phyloP scores from a whole-genome alignment of 257 asterid genomes.

The Plectranthus barbatus region DNA sequence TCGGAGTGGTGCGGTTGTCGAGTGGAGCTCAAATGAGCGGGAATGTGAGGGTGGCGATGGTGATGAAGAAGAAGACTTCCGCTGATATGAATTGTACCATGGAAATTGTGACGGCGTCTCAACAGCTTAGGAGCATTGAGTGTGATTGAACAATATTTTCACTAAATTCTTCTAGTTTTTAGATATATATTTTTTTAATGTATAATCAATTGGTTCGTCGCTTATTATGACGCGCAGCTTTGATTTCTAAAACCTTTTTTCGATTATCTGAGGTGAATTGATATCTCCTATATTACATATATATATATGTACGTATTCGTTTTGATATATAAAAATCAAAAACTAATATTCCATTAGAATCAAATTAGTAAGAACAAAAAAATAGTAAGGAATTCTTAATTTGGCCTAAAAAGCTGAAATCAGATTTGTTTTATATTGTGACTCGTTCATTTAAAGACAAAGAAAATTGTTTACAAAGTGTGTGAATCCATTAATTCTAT shows the following conservation, averaged over 20 bases:
- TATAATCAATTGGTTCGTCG: not conserved
- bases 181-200: too few species aligned
- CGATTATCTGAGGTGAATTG: not conserved
- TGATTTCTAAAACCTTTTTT: not conserved
- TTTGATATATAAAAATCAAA: too few species aligned
- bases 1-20: slow-evolving; percentile 19
- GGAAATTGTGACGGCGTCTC: slow-evolving; percentile 6
- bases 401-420: too few species aligned
- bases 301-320: too few species aligned
- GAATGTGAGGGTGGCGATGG: slow-evolving; percentile 18
- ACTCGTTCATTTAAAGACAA: too few species aligned
- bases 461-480: too few species aligned
- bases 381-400: too few species aligned
- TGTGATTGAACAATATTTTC: slow-evolving; percentile 5
- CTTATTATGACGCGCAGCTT: not conserved
- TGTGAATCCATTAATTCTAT: too few species aligned
- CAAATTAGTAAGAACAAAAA: too few species aligned
- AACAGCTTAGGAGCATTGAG: not conserved
- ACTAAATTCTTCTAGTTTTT: too few species aligned
- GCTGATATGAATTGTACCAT: slow-evolving; percentile 29
- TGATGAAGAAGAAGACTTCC: slow-evolving; percentile 28
- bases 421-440: too few species aligned
- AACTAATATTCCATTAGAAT: too few species aligned
- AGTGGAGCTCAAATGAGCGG: slow-evolving; percentile 27
- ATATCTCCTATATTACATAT: not conserved